Evolutionary conservation across 306 rosid species (phyloP).

Genomic region (Sesbania bispinosa): DNA sequence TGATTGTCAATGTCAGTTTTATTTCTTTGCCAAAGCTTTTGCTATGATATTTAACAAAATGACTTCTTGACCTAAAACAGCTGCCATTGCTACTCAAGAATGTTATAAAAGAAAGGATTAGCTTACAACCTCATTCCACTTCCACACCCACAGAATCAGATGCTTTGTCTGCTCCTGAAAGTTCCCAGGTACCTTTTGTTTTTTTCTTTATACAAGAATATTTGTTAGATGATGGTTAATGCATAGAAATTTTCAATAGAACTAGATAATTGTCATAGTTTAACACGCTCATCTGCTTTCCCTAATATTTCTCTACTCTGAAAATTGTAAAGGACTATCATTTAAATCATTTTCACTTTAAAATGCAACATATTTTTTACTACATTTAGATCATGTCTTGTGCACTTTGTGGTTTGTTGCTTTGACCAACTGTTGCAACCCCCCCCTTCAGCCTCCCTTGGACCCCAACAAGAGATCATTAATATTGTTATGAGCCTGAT

Average conservation of each 20-base stretch:
- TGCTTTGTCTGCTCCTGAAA: constrained; percentile 32
- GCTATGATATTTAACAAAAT: background rate
- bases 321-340: background rate
- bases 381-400: background rate
- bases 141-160: constrained; percentile 31
- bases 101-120: constrained; percentile 37
- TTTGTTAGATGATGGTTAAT: background rate
- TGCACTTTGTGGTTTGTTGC: too few species aligned
- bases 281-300: background rate
- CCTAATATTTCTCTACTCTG: background rate
- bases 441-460: too few species aligned
- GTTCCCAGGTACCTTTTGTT: constrained; percentile 43
- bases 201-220: background rate
- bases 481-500: background rate
- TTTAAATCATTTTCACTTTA: background rate
- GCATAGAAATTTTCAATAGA: background rate
- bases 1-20: constrained; percentile 1
- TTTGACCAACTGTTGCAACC: too few species aligned
- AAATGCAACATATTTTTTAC: background rate
- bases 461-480: too few species aligned
- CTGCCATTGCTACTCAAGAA: constrained; percentile 36
- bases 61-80: constrained; percentile 26
- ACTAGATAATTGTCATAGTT: background rate
- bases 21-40: background rate
- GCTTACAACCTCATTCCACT: constrained; percentile 20